phyloP scores from a whole-genome alignment of 2,329 filamentous ascomycete species.

The Scedosporium boydii region DNA sequence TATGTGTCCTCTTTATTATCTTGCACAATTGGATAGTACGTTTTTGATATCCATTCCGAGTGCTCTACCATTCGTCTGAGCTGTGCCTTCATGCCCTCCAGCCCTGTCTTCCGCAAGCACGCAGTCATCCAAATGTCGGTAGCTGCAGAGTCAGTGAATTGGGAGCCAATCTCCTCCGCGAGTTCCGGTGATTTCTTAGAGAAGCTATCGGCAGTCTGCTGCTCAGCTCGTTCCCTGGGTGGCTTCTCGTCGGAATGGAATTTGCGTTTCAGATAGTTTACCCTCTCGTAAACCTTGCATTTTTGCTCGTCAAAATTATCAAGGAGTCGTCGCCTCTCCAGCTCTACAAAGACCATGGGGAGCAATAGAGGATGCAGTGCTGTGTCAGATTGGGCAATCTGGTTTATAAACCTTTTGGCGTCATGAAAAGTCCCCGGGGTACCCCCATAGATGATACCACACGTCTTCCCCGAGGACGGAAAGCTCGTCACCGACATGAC shows the following conservation, averaged over 20 bases:
- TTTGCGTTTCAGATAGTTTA: neutral
- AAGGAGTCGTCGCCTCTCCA: conserved; percentile 12
- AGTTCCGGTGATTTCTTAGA: neutral
- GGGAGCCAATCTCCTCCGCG: too few relatives aligned
- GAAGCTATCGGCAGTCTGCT: neutral
- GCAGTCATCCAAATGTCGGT: conserved; percentile 13
- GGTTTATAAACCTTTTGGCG: neutral
- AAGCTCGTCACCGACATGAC: conserved; percentile 4
- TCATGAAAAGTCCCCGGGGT: neutral
- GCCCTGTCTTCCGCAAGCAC: conserved; percentile 10
- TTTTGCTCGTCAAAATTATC: conserved; percentile 1
- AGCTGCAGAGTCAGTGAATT: neutral
- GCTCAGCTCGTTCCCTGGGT: neutral
- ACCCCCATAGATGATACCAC: neutral
- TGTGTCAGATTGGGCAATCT: neutral
- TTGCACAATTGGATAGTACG: neutral
- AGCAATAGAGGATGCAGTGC: conserved; percentile 11
- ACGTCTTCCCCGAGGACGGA: neutral
- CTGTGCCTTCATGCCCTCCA: conserved; percentile 13
- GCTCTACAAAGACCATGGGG: conserved; percentile 11
- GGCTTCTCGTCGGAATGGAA: neutral
- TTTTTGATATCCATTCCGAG: neutral
- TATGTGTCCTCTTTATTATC: neutral
- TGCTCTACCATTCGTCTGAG: conserved; percentile 14
- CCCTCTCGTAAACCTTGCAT: neutral